Evolutionary conservation across 495 filamentous ascomycete genomes (phyloP), one percentile per base, ranked within the genome.

Genomic region (Cryomyces minteri): DNA sequence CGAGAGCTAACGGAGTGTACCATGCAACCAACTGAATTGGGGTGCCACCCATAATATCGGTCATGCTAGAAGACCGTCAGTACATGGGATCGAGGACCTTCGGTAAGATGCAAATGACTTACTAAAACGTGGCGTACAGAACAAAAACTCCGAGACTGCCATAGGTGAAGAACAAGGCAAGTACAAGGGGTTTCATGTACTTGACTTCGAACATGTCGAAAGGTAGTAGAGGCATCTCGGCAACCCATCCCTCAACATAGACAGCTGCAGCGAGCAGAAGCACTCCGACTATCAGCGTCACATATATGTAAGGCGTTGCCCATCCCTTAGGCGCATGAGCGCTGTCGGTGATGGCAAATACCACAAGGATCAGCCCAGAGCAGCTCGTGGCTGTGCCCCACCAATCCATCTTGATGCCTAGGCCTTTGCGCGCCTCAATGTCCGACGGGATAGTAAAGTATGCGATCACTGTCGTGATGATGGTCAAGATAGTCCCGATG

Each of bases 71-170:
- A 25, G 1, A 37, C 9, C 3, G 34, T 37, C 12, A 37, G 34
- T 37, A 3, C 12, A 5, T 40, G 43, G 42, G 40, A 25, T 25
- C 18, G 18, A 25, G 18, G 18, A 25, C 33, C 33, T 28, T 44
- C 38, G 48, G 49, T 8, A 11, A 34, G 6, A 12, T 39, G 39
- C 39, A 9, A 4, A n/a, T 32, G 28, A 60, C 79, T 64, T 69
- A 83, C 78, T 93, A 88, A 43, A 86, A 69, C 12, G 79, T 83
- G 0, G 75, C 70, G 51, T 90, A 92, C 28, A 92, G 74, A 8
- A 90, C 59, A 43, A 76, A 90, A 32, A 88, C 71, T 0, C 82
- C 82, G 41, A 90, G 68, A 7, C 73, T 72, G 1, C 85, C 86
- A 49, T 88, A 90, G 2, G 77, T 67, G 54, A 81, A 77, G 50